phyloP scores from a whole-genome alignment of 176 grass and related monocot genomes.

The Echinochloa phyllopogon region DNA sequence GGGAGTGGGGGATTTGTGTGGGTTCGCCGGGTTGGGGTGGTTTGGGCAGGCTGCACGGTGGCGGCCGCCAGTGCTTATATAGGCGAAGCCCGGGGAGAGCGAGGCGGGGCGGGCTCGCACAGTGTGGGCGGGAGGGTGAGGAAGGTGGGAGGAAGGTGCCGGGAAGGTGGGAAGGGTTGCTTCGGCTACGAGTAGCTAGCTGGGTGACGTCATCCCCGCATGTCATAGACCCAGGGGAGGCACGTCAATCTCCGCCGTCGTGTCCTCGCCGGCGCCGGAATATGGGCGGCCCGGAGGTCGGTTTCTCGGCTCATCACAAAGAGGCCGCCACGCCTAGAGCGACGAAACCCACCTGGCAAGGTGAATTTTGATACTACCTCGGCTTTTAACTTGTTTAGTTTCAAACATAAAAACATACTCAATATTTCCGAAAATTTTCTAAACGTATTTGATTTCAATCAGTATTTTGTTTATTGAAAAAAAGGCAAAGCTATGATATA shows the following conservation, averaged over 20 bases:
- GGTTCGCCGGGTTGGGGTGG: background rate
- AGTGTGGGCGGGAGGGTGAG: background rate
- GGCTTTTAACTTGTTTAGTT: background rate
- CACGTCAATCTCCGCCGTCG: background rate
- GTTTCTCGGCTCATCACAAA: background rate
- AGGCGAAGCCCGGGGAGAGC: background rate
- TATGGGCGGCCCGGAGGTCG: background rate
- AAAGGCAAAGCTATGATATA: no score
- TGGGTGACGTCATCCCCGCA: background rate
- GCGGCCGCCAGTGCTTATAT: background rate
- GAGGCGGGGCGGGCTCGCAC: background rate
- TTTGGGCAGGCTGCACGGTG: background rate
- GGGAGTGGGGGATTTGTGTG: background rate
- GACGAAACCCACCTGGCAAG: background rate
- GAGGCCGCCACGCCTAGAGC: background rate
- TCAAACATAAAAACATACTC: background rate
- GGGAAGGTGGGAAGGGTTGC: slow-evolving; percentile 39
- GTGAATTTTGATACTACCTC: background rate
- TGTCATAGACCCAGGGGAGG: slow-evolving; percentile 1
- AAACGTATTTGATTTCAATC: background rate
- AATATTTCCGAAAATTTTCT: background rate
- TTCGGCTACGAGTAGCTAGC: slow-evolving; percentile 15
- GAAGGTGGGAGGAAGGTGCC: slow-evolving; percentile 53
- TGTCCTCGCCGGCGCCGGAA: slow-evolving; percentile 19
- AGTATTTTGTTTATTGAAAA: background rate